Conservation (phyloP, 305 asterid genomes). For the Stenogyne calaminthoides region DNA sequence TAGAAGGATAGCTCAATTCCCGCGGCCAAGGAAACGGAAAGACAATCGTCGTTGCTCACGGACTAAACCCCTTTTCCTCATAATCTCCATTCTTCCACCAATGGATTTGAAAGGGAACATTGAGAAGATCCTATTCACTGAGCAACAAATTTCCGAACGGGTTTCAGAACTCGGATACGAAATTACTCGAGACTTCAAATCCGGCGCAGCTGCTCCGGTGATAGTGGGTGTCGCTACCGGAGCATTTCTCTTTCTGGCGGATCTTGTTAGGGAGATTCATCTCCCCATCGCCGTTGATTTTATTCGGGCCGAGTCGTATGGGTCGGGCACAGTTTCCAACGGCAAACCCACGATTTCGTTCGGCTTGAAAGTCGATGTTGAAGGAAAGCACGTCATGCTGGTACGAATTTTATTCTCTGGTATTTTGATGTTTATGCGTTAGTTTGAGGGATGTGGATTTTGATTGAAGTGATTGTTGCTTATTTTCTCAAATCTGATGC, state of each 20-base stretch:
- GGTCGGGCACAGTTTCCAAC: constrained; percentile 74
- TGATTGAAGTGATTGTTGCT: background rate
- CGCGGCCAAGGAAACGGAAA: background rate
- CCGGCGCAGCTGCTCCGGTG: constrained; percentile 47
- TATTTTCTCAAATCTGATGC: background rate
- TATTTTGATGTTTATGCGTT: constrained; percentile 8
- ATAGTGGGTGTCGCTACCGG: constrained; percentile 91
- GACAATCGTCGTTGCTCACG: background rate
- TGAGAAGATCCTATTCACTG: constrained; percentile 57
- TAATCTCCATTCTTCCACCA: constrained; percentile 7
- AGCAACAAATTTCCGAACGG: constrained; percentile 50
- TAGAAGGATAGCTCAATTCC: too few relatives aligned
- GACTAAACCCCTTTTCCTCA: background rate
- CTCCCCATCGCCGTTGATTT: constrained; percentile 71
- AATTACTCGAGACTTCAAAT: constrained; percentile 58
- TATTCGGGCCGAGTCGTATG: constrained; percentile 74
- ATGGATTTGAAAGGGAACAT: constrained; percentile 57
- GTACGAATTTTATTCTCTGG: constrained; percentile 32
- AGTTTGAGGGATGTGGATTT: background rate
- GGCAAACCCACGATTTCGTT: constrained; percentile 69
- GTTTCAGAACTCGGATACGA: constrained; percentile 63
- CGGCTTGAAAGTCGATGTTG: constrained; percentile 68
- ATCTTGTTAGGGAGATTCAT: constrained; percentile 69
- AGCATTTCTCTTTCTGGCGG: constrained; percentile 82
- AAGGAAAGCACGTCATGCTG: constrained; percentile 80